These are phyloP conservation scores for Plasmodium gallinaceum DNA, from an alignment of 169 alveolate genomes.

Conservation along the genomic window DNA sequence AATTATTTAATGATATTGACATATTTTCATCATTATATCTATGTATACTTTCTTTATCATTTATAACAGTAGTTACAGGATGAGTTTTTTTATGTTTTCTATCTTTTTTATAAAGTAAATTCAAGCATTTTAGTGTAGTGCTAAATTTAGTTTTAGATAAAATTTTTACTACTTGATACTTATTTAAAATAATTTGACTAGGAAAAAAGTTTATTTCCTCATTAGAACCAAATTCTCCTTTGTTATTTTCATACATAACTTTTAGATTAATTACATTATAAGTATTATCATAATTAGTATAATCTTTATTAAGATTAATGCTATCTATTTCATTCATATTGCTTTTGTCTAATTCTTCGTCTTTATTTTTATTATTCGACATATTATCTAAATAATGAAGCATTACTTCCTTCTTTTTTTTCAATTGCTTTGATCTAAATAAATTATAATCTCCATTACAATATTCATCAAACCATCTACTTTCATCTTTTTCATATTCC, in stretches of 20 bases:
- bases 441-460: slow-evolving; percentile 73
- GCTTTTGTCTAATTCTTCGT: background rate
- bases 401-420: slow-evolving; percentile 41
- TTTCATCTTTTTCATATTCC: slow-evolving; percentile 66
- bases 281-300: slow-evolving; percentile 33
- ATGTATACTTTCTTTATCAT: background rate
- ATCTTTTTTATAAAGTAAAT: slow-evolving; percentile 80
- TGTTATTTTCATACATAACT: slow-evolving; percentile 92
- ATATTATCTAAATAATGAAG: background rate
- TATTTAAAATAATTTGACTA: slow-evolving; percentile 90
- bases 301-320: background rate
- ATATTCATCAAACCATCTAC: slow-evolving; percentile 58
- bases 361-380: background rate
- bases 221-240: slow-evolving; percentile 92
- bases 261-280: slow-evolving; percentile 90
- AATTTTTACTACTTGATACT: slow-evolving; percentile 90
- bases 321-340: background rate
- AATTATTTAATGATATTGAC: background rate
- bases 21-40: background rate
- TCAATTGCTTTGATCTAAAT: slow-evolving; percentile 55
- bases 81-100: background rate
- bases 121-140: slow-evolving; percentile 90
- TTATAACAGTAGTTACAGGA: background rate
- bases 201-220: slow-evolving; percentile 91
- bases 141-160: slow-evolving; percentile 92